Percentiles rank a stretch among this genome's conserved stretches.
Evolutionary conservation across 352 stramenopile species (phyloP).

Genomic region (Pythium guiyangense): DNA sequence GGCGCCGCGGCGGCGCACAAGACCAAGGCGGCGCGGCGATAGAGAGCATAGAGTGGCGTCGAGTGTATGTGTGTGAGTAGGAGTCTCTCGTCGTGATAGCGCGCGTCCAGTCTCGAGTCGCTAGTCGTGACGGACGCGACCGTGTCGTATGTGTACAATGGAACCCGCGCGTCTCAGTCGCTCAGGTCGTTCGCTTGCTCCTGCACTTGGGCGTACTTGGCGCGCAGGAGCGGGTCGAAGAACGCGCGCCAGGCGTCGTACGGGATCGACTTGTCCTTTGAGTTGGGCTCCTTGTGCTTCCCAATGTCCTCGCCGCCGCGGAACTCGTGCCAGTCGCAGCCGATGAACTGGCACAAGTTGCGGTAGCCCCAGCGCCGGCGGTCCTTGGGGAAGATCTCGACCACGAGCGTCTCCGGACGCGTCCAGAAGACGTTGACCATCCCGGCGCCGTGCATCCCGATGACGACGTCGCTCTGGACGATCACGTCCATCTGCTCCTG

Average conservation of each 20-base stretch:
- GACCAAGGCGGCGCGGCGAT: too few species aligned
- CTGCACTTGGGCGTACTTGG: conserved; percentile 17
- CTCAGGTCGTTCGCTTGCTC: conserved; percentile 1
- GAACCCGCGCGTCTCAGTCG: neutral
- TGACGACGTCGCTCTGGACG: conserved; percentile 27
- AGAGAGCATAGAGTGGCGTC: too few species aligned
- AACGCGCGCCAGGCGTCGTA: conserved; percentile 51
- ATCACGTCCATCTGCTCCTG: conserved; percentile 27
- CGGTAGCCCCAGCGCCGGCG: conserved; percentile 25
- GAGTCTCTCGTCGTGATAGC: too few species aligned
- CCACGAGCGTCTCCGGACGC: conserved; percentile 21
- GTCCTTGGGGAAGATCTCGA: conserved; percentile 30
- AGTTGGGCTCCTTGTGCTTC: conserved; percentile 30
- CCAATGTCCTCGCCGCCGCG: conserved; percentile 33
- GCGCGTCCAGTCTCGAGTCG: too few species aligned
- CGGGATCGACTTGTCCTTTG: conserved; percentile 43
- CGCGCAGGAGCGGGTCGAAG: conserved; percentile 39
- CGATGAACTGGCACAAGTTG: conserved; percentile 30
- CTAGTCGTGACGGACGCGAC: too few species aligned
- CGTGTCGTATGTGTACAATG: too few species aligned
- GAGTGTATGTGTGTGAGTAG: too few species aligned
- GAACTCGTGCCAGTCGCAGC: conserved; percentile 30
- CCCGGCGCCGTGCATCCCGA: conserved; percentile 38
- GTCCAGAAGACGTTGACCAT: conserved; percentile 35
- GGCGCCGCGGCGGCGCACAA: too few species aligned